Evolutionary conservation across 306 rosid genomes (phyloP).

Genomic region (Quercus dentata): DNA sequence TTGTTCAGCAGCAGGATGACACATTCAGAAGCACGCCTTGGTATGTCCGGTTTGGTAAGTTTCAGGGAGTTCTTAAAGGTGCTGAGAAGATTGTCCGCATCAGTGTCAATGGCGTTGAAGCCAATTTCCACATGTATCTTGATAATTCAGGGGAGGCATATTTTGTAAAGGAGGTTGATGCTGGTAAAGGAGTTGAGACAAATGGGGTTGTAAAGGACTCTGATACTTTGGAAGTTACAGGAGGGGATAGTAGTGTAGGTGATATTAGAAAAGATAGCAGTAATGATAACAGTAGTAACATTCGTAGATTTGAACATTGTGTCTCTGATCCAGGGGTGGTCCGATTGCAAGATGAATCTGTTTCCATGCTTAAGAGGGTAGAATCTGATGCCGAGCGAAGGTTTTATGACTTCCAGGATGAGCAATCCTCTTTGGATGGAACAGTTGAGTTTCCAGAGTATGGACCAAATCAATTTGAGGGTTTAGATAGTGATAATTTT

Average conservation of each 20-base stretch:
- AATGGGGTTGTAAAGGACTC: conserved; percentile 35
- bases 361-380: conserved; percentile 37
- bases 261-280: conserved; percentile 21
- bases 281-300: conserved; percentile 16
- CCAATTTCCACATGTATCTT: conserved; percentile 87
- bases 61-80: conserved; percentile 95
- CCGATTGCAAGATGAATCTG: conserved; percentile 36
- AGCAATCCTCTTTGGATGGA: conserved; percentile 58
- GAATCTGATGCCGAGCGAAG: conserved; percentile 60
- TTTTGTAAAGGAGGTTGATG: conserved; percentile 69
- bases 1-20: conserved; percentile 95
- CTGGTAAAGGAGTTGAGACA: conserved; percentile 34
- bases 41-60: conserved; percentile 95
- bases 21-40: conserved; percentile 88
- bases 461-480: conserved; percentile 52
- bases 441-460: conserved; percentile 61
- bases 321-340: conserved; percentile 58
- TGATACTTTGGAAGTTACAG: conserved; percentile 18
- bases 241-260: conserved; percentile 15
- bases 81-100: conserved; percentile 75
- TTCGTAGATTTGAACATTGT: conserved; percentile 58
- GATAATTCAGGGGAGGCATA: conserved; percentile 96
- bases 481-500: conserved; percentile 46
- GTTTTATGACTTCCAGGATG: conserved; percentile 71
- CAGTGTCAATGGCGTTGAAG: conserved; percentile 74